Evolutionary conservation across 352 stramenopile genomes (phyloP), one percentile per base, ranked within the genome.

Genomic region (Phytopythium kandeliae): DNA sequence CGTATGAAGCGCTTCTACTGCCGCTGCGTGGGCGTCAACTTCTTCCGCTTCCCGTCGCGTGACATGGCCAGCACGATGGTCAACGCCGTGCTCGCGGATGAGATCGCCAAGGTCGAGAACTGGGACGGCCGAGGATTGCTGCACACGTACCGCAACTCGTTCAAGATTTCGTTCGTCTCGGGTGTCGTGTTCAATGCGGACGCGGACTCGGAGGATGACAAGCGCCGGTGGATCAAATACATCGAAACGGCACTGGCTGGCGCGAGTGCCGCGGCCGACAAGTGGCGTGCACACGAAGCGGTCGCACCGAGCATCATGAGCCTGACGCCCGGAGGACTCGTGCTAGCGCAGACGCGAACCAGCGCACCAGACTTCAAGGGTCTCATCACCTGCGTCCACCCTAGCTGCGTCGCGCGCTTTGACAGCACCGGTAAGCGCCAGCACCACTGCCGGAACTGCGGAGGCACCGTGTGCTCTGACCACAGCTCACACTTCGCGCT

Each of bases 1-100:
- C 82, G 82, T 58, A 92, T 92, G 82, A 90, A 88, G 58, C 78
- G 78, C 25, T 92, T 82, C 62, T 92, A 85, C 62, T 89, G 78
- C 54, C 78, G 77, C 41, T 84, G 76, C 47, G 74, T 88, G n/a
- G 82, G 82, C 9, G 69, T 90, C 37, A 89, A 89, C 53, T 88
- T 92, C 58, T 85, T 55, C 30, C 74, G 82, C 12, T 92, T 89
- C 51, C 71, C 73, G 48, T 81, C 76, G 37, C 74, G 78, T 12
- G 78, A 89, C 45, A 65, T 65, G n/a, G 74, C 78, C 28, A 78
- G 64, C 33, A 53, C 64, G 17, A 66, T 86, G 52, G 71, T 85
- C 47, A 67, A 78, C n/a, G 82, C 78, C 12, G 46, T 75, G 19
- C 86, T 87, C 37, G 78, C 66, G 58, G 78, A 72, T 38, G 82